Evolutionary conservation across 2,329 filamentous ascomycete species (phyloP), one percentile per base, ranked within the genome.

Genomic region (Sordariomycetes sp.): DNA sequence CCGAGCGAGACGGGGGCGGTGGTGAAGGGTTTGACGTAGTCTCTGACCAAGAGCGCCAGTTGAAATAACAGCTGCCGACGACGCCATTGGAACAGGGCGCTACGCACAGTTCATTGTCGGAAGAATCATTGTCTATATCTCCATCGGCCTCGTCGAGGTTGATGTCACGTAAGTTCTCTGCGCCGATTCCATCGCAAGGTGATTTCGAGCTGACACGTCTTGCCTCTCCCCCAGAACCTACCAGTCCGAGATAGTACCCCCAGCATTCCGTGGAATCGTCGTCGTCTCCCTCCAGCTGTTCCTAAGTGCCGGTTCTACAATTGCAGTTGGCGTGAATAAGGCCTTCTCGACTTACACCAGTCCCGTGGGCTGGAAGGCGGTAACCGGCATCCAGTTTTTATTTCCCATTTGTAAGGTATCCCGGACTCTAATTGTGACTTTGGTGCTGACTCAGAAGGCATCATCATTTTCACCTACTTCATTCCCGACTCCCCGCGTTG

Each of bases 401-500:
- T 32, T 32, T n/a, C 30, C 30, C 21, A 5, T 20, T 18, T 19
- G 30, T 32, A 19, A 8, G 30, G 9, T 11, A 12, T 12, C 7
- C 16, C 16, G 9, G 9, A 12, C 16, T n/a, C 10, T 8, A 21
- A 9, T n/a, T n/a, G n/a, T n/a, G n/a, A n/a, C n/a, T n/a, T n/a
- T n/a, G n/a, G n/a, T n/a, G n/a, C n/a, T 18, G 14, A 32, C 14
- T 32, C n/a, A 11, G 16, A 14, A 32, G 30, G 43, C 6, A 41
- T 47, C 5, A 21, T 35, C 24, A 16, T 28, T 5, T 34, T 34
- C 8, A 29, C 32, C 10, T 25, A 31, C 21, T 29, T 38, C 21
- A 34, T 38, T 15, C 48, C 48, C 17, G 47, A 51, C 35, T 50
- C 47, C 1, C 49, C 49, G 1, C 45, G 49, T 9, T 53, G 48